Conservation (phyloP, 768 basidiomycete genomes). For the Hirschioporus abietinus region DNA sequence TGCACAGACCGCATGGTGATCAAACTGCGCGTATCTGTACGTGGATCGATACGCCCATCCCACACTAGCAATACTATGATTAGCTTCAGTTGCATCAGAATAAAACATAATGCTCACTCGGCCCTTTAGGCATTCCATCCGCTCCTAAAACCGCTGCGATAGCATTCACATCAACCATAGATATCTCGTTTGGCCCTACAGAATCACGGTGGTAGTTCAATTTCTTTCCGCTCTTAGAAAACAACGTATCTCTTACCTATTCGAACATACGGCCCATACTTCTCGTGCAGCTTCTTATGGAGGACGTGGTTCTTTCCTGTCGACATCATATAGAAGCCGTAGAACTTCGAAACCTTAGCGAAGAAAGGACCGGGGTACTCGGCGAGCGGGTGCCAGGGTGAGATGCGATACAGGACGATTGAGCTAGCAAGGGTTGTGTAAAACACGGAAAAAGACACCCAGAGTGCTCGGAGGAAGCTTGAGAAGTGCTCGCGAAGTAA, state of each 20-base stretch:
- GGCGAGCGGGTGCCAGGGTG: slow-evolving; percentile 49
- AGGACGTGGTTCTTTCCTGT: slow-evolving; percentile 42
- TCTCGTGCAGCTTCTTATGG: slow-evolving; percentile 43
- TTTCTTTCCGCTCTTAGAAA: slow-evolving; percentile 8
- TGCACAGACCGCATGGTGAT: slow-evolving; percentile 34
- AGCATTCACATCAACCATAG: slow-evolving; percentile 40
- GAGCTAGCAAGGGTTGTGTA: slow-evolving; percentile 24
- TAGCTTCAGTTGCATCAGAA: not conserved
- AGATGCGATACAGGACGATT: slow-evolving; percentile 37
- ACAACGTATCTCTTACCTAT: slow-evolving; percentile 33
- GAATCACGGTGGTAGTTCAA: slow-evolving; percentile 5
- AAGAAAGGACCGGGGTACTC: slow-evolving; percentile 44
- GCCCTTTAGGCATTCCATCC: slow-evolving; percentile 49
- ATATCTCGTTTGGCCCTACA: slow-evolving; percentile 56
- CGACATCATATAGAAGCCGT: slow-evolving; percentile 29
- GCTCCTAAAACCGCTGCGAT: slow-evolving; percentile 44
- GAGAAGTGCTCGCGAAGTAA: not conserved
- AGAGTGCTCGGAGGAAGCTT: slow-evolving; percentile 1
- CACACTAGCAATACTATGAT: slow-evolving; percentile 32
- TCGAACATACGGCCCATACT: slow-evolving; percentile 53
- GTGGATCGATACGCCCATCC: slow-evolving; percentile 41
- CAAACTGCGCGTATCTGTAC: slow-evolving; percentile 24
- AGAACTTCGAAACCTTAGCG: slow-evolving; percentile 38
- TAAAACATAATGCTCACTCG: slow-evolving; percentile 14
- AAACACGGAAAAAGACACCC: slow-evolving; percentile 18